Evolutionary conservation across 2,329 filamentous ascomycete genomes (phyloP).

Genomic region (Diplodia seriata): DNA sequence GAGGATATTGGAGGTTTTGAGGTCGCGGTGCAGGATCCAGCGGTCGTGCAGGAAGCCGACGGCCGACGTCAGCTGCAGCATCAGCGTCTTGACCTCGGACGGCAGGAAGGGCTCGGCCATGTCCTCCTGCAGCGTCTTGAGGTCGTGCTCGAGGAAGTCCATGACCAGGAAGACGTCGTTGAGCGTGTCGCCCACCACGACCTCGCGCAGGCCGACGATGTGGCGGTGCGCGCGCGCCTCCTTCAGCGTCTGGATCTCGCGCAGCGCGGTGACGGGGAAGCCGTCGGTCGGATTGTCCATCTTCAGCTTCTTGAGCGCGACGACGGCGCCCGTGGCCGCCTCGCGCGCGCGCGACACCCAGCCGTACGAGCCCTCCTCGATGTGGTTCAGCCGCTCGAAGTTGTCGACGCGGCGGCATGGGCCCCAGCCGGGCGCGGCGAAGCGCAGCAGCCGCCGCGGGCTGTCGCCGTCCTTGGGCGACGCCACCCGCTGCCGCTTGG

Average conservation of each 20-base stretch:
- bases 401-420: conserved; percentile 79
- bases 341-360: conserved; percentile 88
- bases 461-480: conserved; percentile 48
- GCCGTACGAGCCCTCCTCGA: conserved; percentile 96
- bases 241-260: conserved; percentile 91
- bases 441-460: conserved; percentile 70
- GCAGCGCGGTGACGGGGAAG: conserved; percentile 87
- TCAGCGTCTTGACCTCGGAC: conserved; percentile 89
- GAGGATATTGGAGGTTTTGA: conserved; percentile 92
- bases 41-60: conserved; percentile 84
- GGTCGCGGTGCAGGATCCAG: conserved; percentile 88
- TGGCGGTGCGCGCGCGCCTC: conserved; percentile 77
- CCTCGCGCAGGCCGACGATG: conserved; percentile 80
- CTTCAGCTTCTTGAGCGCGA: conserved; percentile 94
- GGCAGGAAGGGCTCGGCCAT: conserved; percentile 94
- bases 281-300: conserved; percentile 80
- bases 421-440: conserved; percentile 72
- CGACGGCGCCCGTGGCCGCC: conserved; percentile 74
- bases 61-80: conserved; percentile 81
- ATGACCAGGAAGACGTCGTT: conserved; percentile 88
- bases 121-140: conserved; percentile 89
- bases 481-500: conserved; percentile 69
- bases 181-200: conserved; percentile 75
- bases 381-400: conserved; percentile 93
- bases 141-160: conserved; percentile 96